Percentiles rank a stretch among this genome's conserved stretches.
Evolutionary conservation across 108 stramenopile species (phyloP).

Genomic region (Pelagomonas calceolata): DNA sequence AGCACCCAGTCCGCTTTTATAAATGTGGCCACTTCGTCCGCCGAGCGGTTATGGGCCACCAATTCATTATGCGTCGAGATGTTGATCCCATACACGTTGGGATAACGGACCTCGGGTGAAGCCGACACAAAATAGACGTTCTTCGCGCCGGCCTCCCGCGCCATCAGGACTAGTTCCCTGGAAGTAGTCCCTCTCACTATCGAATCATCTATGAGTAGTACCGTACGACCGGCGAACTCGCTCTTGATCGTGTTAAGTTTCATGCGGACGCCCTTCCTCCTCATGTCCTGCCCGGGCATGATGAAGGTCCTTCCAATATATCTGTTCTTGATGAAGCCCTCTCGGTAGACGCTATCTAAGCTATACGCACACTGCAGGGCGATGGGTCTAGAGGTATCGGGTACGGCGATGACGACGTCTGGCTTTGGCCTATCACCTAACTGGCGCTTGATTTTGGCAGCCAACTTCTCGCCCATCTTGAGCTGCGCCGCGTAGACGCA

Average conservation of each 20-base stretch:
- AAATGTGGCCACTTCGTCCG: constrained; percentile 28
- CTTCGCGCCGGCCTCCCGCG: constrained; percentile 89
- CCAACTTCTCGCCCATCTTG: constrained; percentile 94
- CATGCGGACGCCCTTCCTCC: constrained; percentile 91
- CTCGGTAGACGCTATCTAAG: constrained; percentile 77
- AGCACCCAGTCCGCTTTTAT: constrained; percentile 42
- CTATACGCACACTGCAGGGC: constrained; percentile 82
- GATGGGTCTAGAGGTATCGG: constrained; percentile 86
- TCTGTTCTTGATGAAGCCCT: constrained; percentile 97
- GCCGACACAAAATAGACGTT: constrained; percentile 89
- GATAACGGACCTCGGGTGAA: constrained; percentile 94
- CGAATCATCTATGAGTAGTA: constrained; percentile 91
- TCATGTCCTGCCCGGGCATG: constrained; percentile 93
- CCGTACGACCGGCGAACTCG: constrained; percentile 74
- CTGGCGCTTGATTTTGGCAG: constrained; percentile 60
- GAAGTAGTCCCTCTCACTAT: constrained; percentile 95
- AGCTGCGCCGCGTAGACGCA: constrained; percentile 89
- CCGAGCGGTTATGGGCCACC: constrained; percentile 70
- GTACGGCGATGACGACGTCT: constrained; percentile 96
- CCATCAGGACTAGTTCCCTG: constrained; percentile 93
- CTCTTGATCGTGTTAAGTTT: constrained; percentile 95
- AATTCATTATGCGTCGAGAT: constrained; percentile 90
- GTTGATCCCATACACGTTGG: constrained; percentile 97
- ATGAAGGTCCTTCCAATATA: constrained; percentile 99
- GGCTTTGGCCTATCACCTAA: constrained; percentile 80